Conservation (phyloP, 768 basidiomycete species). For the Floccularia luteovirens region DNA sequence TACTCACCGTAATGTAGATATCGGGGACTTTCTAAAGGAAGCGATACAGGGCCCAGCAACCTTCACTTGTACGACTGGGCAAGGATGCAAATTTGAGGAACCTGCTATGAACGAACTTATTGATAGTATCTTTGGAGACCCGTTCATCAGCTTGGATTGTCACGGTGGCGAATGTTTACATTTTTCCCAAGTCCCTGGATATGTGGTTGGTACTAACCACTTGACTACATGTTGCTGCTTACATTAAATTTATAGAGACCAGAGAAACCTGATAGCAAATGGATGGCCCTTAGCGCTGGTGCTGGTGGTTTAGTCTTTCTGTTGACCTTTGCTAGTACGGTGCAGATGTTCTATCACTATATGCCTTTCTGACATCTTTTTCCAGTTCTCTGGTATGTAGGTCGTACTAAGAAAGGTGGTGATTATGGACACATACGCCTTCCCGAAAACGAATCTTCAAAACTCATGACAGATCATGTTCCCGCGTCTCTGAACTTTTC, state of each 20-base stretch:
- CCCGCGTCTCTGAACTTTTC: constrained; percentile 92
- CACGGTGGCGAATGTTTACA: constrained; percentile 91
- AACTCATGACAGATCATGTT: constrained; percentile 90
- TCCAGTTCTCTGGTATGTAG: constrained; percentile 83
- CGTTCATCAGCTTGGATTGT: constrained; percentile 81
- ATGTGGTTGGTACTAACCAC: constrained; percentile 40
- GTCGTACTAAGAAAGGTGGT: constrained; percentile 57
- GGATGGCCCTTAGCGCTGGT: constrained; percentile 81
- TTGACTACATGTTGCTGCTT: background rate
- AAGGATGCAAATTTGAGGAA: constrained; percentile 87
- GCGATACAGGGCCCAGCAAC: constrained; percentile 86
- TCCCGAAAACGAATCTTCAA: constrained; percentile 74
- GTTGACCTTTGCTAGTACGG: constrained; percentile 49
- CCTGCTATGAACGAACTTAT: constrained; percentile 96
- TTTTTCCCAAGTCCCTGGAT: constrained; percentile 93
- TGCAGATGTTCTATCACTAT: background rate
- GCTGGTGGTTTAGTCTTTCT: constrained; percentile 73
- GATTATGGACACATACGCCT: constrained; percentile 70
- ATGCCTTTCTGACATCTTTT: background rate
- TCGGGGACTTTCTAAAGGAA: constrained; percentile 86
- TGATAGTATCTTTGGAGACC: constrained; percentile 88
- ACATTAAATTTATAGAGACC: constrained; percentile 43
- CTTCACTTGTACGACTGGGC: constrained; percentile 69
- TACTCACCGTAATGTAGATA: constrained; percentile 44
- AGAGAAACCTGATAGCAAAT: constrained; percentile 77